These are phyloP conservation scores for Clathrus columnatus DNA, from an alignment of 768 basidiomycete genomes.

Conservation along the genomic window DNA sequence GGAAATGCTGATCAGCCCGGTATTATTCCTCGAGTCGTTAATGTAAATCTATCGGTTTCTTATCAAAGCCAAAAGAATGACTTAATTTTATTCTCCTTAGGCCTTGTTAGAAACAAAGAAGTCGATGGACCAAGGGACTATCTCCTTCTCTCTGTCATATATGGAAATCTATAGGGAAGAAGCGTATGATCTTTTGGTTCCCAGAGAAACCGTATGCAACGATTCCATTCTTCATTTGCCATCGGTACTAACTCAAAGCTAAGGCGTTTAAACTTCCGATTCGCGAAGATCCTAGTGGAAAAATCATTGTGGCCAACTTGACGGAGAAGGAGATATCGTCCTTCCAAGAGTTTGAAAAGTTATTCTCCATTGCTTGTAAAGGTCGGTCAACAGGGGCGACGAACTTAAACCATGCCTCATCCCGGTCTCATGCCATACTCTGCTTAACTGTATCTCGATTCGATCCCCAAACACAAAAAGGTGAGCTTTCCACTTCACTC, in stretches of 20 bases:
- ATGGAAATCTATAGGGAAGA: slow-evolving; percentile 93
- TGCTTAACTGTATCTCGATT: slow-evolving; percentile 59
- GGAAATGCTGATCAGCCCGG: slow-evolving; percentile 67
- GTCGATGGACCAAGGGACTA: slow-evolving; percentile 30
- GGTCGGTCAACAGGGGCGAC: slow-evolving; percentile 76
- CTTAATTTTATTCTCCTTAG: slow-evolving; percentile 25
- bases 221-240: slow-evolving; percentile 2
- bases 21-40: slow-evolving; percentile 75
- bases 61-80: slow-evolving; percentile 2
- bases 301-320: slow-evolving; percentile 49
- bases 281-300: slow-evolving; percentile 41
- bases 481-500: neutral
- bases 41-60: slow-evolving; percentile 31
- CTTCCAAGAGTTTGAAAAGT: slow-evolving; percentile 36
- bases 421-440: slow-evolving; percentile 82
- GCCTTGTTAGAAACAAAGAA: slow-evolving; percentile 48
- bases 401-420: slow-evolving; percentile 75
- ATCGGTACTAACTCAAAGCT: neutral
- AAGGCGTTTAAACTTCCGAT: slow-evolving; percentile 48
- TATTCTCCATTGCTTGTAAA: slow-evolving; percentile 28
- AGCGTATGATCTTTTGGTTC: slow-evolving; percentile 76
- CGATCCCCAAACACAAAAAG: slow-evolving; percentile 29
- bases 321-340: slow-evolving; percentile 30
- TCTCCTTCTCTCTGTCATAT: slow-evolving; percentile 55
- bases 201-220: slow-evolving; percentile 51